Base-by-base conservation (phyloP, 2,329 filamentous ascomycete species). In the Paramyrothecium sp. region DNA sequence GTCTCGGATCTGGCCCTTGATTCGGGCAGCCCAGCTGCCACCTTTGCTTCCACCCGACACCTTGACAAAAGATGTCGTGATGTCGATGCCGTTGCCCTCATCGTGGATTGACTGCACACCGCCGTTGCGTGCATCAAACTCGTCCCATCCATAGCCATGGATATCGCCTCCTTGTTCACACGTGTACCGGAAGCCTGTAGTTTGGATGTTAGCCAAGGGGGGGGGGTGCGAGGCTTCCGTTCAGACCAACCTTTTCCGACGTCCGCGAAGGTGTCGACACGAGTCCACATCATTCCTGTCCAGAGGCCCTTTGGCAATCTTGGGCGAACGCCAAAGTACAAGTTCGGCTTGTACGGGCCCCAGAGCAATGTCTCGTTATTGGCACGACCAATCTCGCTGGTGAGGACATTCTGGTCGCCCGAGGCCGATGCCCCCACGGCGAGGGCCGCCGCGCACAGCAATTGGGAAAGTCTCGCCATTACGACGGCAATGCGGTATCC, bases 81-180 rank as follows among this genome's bases (percentile, higher is more conserved):
- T 84, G 75, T 98, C 93, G 63, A 99, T 83, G 57, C 84, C 85
- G 75, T 99, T 99, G 52, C 85, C 89, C 55, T 88, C 87, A 72
- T 99, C 95, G 69, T 96, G 92, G 58, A 99, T 94, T 1, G 90
- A 90, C 75, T 99, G 92, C 21, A 90, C 82, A 56, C 95, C 95
- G 60, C 95, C 95, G 56, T 83, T 89, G 57, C 95, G 84, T 21
- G 92, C 88, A 74, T 99, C 95, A 73, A 96, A 99, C 71, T 96
- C 91, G 67, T 98, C 93, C 95, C 95, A 99, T 60, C 95, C 95
- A 73, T 99, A 99, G 56, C 94, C 94, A 51, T 87, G 89, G 83
- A 99, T 96, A 63, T 90, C 90, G 71, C 96, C 92, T 72, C 95
- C 86, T 73, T 99, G 95, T 73, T 98, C 95, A 76, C 95, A 99